Evolutionary conservation across 768 basidiomycete genomes (phyloP), one percentile per base, ranked within the genome.

Genomic region (Amanita thiersii): DNA sequence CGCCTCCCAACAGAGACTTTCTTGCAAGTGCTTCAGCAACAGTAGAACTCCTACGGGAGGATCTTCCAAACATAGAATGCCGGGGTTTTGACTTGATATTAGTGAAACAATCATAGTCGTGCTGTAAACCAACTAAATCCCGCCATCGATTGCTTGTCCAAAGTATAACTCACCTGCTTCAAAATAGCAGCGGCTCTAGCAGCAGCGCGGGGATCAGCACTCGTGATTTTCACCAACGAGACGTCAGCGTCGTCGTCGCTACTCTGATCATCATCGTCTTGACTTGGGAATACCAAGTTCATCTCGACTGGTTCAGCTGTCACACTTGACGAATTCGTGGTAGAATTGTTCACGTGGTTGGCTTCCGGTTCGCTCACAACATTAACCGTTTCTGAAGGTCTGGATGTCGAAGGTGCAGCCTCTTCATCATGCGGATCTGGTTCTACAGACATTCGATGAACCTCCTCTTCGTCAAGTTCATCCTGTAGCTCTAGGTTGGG

Each of bases 101-200:
- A 19, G 81, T 79, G 52, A 84, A 77, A 53, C 87, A 85, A 51
- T 93, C 90, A 50, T 88, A 86, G 59, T 92, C 82, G 52, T 93
- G 82, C 83, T 89, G 45, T 15, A n/a, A 29, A n/a, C n/a, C 37
- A 5, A 25, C 39, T 37, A 44, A 39, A 31, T 30, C 31, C 28
- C 47, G 26, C 40, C 41, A 29, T 23, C n/a, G 10, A 17, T 43
- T 8, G 43, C 14, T 11, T 36, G 12, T 17, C 5, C 41, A 32
- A 15, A 44, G 26, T 29, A 39, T 4, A 40, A 33, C 77, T n/a
- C 37, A 88, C 89, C 70, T 87, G 73, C 60, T 86, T 90, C 51
- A 96, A 66, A 45, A 96, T 92, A 0, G 92, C 92, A 24, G 88
- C 91, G n/a, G 91, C 92, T 36, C 87, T 67, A 2, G 91, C 92